Conservation (phyloP, 331 rosid species). For the Cydonia oblonga region DNA sequence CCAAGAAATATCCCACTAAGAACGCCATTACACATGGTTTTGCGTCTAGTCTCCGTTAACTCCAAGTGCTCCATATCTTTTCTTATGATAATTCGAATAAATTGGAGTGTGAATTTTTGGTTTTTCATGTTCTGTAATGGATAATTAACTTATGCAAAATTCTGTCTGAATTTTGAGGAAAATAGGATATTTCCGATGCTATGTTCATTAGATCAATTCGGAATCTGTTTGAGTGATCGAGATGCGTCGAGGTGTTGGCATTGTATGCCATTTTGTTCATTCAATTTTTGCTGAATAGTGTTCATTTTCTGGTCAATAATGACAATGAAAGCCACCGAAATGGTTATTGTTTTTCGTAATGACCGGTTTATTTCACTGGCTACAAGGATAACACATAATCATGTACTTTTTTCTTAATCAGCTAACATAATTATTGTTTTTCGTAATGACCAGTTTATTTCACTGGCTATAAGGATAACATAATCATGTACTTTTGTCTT, state of each 20-base stretch:
- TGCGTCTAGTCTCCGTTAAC: no score
- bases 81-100: neutral
- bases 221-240: neutral
- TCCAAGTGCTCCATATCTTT: no score
- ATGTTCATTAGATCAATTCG: neutral
- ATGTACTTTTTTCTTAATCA: no score
- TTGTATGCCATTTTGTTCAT: no score
- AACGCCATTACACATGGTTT: no score
- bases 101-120: neutral
- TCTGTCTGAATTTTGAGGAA: neutral
- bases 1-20: no score
- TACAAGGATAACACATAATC: neutral
- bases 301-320: neutral
- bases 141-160: neutral
- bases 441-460: no score
- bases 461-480: neutral
- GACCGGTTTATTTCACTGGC: neutral
- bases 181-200: neutral
- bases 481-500: no score
- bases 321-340: neutral
- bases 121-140: neutral
- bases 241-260: no score
- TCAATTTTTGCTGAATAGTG: neutral
- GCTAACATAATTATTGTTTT: no score
- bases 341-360: neutral